Evolutionary conservation across 139 green algal genomes (phyloP).

Genomic region (Pseudopediastrum boryanum): DNA sequence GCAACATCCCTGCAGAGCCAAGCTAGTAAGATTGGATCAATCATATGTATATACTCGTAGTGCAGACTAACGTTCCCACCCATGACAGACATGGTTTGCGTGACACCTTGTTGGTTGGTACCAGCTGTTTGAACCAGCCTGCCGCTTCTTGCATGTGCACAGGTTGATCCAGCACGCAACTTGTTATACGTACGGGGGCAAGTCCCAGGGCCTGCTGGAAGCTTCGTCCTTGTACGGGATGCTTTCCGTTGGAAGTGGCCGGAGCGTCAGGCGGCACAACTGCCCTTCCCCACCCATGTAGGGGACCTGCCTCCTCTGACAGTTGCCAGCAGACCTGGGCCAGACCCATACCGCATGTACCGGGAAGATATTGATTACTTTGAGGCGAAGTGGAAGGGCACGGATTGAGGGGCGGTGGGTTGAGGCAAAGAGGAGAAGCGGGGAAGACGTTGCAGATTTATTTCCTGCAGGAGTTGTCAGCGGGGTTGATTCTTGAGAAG

Average conservation of each 20-base stretch:
- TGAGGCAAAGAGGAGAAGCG: too few relatives aligned
- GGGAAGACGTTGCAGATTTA: too few relatives aligned
- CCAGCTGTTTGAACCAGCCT: too few relatives aligned
- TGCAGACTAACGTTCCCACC: too few relatives aligned
- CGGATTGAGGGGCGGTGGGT: too few relatives aligned
- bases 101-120: too few relatives aligned
- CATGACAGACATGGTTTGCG: too few relatives aligned
- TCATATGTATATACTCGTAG: too few relatives aligned
- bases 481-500: too few relatives aligned
- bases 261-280: neutral
- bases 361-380: conserved; percentile 39
- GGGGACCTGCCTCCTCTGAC: neutral
- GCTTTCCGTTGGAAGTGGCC: conserved; percentile 45
- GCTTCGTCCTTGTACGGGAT: conserved; percentile 83
- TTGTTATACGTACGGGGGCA: conserved; percentile 95
- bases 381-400: conserved; percentile 35
- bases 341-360: conserved; percentile 31
- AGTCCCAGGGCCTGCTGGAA: conserved; percentile 87
- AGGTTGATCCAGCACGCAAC: conserved; percentile 92
- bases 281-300: conserved; percentile 32
- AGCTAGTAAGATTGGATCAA: too few relatives aligned
- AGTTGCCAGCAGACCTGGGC: conserved; percentile 10
- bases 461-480: too few relatives aligned
- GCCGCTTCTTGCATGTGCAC: conserved; percentile 35
- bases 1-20: too few relatives aligned